Evolutionary conservation across 345 rosid species (phyloP).

Genomic region (Erysimum cheiranthoides): DNA sequence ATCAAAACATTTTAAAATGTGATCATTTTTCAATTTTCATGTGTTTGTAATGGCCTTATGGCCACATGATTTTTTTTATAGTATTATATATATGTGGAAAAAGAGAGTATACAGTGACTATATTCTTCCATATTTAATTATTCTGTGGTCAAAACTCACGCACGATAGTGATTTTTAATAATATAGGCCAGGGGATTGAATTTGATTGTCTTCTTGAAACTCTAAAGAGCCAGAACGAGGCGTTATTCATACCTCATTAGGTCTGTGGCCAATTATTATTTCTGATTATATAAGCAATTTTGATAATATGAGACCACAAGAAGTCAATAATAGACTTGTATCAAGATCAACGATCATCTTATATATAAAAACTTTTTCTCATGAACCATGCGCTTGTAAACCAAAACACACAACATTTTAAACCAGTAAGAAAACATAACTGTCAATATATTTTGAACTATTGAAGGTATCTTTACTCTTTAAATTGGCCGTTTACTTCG

Average conservation of each 20-base stretch:
- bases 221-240: background rate
- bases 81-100: background rate
- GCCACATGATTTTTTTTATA: slow-evolving; percentile 5
- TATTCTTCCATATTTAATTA: background rate
- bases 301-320: background rate
- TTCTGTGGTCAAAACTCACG: slow-evolving; percentile 3
- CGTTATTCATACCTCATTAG: slow-evolving; percentile 27
- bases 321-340: background rate
- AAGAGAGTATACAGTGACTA: background rate
- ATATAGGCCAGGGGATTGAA: too few relatives aligned
- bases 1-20: background rate
- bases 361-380: background rate
- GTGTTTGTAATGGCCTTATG: slow-evolving; percentile 9
- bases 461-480: too few relatives aligned
- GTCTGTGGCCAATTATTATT: background rate
- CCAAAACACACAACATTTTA: background rate
- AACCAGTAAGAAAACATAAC: too few relatives aligned
- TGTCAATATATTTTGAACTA: too few relatives aligned
- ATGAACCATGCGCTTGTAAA: background rate
- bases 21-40: slow-evolving; percentile 1
- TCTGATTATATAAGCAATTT: background rate
- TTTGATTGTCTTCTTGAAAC: slow-evolving; percentile 2
- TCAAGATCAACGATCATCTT: slow-evolving; percentile 3
- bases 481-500: background rate
- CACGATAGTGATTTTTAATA: background rate